Evolutionary conservation across 805 yeast species (phyloP).

Genomic region (Blastobotrys americana): DNA sequence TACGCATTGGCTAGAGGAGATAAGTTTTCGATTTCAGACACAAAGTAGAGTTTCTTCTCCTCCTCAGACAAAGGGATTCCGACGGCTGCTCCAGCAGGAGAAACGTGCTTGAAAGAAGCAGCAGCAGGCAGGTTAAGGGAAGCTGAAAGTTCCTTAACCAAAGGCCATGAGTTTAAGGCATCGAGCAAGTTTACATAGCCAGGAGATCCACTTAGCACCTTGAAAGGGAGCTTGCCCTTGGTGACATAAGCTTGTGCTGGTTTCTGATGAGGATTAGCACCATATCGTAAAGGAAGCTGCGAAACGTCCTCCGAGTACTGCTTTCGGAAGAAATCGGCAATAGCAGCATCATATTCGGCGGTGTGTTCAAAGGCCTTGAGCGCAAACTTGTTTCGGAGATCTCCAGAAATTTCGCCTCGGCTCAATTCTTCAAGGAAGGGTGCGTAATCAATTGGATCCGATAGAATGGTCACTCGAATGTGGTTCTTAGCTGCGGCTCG

Average conservation of each 20-base stretch:
- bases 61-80: constrained; percentile 86
- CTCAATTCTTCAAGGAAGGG: constrained; percentile 75
- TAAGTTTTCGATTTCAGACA: constrained; percentile 85
- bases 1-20: constrained; percentile 97
- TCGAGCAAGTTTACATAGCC: constrained; percentile 96
- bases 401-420: constrained; percentile 62
- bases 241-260: constrained; percentile 96
- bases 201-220: constrained; percentile 90
- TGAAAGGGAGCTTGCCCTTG: constrained; percentile 85
- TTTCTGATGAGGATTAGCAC: constrained; percentile 98
- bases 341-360: constrained; percentile 93
- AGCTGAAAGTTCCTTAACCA: constrained; percentile 93
- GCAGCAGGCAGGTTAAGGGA: constrained; percentile 96
- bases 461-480: constrained; percentile 87
- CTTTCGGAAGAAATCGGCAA: constrained; percentile 95
- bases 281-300: constrained; percentile 93
- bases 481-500: constrained; percentile 99
- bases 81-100: constrained; percentile 98
- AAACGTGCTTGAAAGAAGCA: constrained; percentile 96
- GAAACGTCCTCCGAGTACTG: constrained; percentile 84
- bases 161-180: constrained; percentile 97
- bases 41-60: constrained; percentile 94
- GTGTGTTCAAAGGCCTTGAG: constrained; percentile 97
- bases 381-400: constrained; percentile 75
- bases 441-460: constrained; percentile 92